These are phyloP conservation scores for Phytophthora litchii DNA, from an alignment of 352 stramenopile species.

Conservation along the genomic window DNA sequence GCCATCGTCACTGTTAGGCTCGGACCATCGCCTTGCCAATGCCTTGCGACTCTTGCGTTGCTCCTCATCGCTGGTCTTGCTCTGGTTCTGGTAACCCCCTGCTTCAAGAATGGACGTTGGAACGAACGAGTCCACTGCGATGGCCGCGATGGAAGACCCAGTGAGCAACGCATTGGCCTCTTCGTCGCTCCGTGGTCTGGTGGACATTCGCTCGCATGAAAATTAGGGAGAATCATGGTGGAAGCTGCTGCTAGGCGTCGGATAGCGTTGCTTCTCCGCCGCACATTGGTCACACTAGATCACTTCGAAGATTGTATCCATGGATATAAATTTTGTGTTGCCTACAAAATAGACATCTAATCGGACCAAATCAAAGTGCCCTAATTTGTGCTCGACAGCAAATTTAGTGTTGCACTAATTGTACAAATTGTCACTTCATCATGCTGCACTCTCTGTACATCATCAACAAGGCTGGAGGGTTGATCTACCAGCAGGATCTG, in stretches of 20 bases:
- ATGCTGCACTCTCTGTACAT: conserved; percentile 95
- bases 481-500: conserved; percentile 94
- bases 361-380: too few species aligned
- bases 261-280: conserved; percentile 1
- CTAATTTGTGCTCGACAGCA: too few species aligned
- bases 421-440: too few species aligned
- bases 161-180: conserved; percentile 28
- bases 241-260: conserved; percentile 5
- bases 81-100: conserved; percentile 25
- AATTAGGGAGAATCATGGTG: neutral
- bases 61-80: conserved; percentile 20
- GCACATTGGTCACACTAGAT: conserved; percentile 5
- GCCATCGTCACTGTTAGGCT: conserved; percentile 47
- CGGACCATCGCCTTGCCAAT: conserved; percentile 41
- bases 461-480: conserved; percentile 93
- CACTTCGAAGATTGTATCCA: conserved; percentile 8
- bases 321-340: too few species aligned
- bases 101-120: conserved; percentile 20
- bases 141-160: conserved; percentile 6
- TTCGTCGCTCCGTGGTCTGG: conserved; percentile 7
- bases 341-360: too few species aligned
- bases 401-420: too few species aligned
- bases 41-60: conserved; percentile 44
- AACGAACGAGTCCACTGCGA: conserved; percentile 13
- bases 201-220: conserved; percentile 22